A percentile compares a stretch with the other conserved stretches of the same genome.
These are phyloP conservation scores for Sarocladium strictum DNA, from an alignment of 2,329 filamentous ascomycete genomes.

Conservation along the genomic window DNA sequence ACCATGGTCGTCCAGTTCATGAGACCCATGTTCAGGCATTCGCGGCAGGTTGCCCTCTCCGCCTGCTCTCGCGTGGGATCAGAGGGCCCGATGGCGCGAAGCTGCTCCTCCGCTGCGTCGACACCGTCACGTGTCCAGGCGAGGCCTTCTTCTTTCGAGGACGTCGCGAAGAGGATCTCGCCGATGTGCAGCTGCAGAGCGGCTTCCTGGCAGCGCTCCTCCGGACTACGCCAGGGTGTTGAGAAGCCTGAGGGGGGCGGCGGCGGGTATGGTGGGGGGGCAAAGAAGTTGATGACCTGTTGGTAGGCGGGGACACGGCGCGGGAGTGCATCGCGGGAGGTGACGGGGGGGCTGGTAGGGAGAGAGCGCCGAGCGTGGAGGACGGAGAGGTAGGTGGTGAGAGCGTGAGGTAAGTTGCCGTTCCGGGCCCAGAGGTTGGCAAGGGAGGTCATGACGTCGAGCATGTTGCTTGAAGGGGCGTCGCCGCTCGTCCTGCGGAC, in stretches of 20 bases:
- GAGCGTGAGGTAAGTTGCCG: slow-evolving; percentile 60
- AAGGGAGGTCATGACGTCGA: slow-evolving; percentile 69
- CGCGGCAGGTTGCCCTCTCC: slow-evolving; percentile 55
- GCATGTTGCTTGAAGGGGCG: slow-evolving; percentile 63
- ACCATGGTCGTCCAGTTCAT: slow-evolving; percentile 84
- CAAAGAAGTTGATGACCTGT: slow-evolving; percentile 19
- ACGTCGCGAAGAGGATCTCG: slow-evolving; percentile 76
- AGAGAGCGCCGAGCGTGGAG: slow-evolving; percentile 69
- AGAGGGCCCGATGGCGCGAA: slow-evolving; percentile 36
- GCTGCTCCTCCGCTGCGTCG: slow-evolving; percentile 67
- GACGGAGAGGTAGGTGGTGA: slow-evolving; percentile 81
- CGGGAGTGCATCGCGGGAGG: slow-evolving; percentile 21
- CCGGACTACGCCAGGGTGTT: slow-evolving; percentile 56
- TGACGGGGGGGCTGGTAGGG: slow-evolving; percentile 19
- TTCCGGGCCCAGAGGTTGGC: slow-evolving; percentile 71
- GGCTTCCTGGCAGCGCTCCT: slow-evolving; percentile 76
- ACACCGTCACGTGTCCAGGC: slow-evolving; percentile 89
- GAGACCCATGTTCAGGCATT: slow-evolving; percentile 72
- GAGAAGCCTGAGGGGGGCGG: slow-evolving; percentile 65
- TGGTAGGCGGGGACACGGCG: slow-evolving; percentile 13
- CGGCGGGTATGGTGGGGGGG: slow-evolving; percentile 60
- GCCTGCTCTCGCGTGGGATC: slow-evolving; percentile 17
- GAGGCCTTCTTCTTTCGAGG: slow-evolving; percentile 61
- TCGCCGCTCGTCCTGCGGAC: not conserved
- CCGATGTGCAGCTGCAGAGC: slow-evolving; percentile 85